Base-by-base conservation (phyloP, 768 basidiomycete species). In the Lactifluus subvellereus region DNA sequence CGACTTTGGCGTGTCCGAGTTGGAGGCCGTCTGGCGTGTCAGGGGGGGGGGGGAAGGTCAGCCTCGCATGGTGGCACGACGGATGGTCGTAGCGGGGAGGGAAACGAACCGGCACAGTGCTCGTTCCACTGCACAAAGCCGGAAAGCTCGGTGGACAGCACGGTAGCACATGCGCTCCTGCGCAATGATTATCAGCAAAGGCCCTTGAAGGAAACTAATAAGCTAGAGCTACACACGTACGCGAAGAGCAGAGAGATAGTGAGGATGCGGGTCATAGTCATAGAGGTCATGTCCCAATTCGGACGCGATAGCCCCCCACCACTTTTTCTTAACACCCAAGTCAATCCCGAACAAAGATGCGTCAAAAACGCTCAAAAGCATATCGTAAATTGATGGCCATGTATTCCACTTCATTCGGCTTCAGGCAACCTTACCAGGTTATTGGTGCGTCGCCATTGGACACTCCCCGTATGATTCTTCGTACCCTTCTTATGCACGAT, bases 301-400 rank as follows among this genome's bases (percentile, higher is more conserved):
- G 62, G 64, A 42, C 45, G 42, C 22, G 32, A 49, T 40, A 4
- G 6, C 37, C 32, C 32, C 33, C 3, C 27, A 27, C 27, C 22
- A 13, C 35, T 18, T 27, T 27, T 49, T 14, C 33, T 14, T 40
- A 4, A 52, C 22, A 1, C 18, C 6, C 51, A 54, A 10, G 35
- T 6, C 10, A 5, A 3, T 45, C 45, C 22, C 1, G 20, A 42
- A 32, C 6, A 22, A 73, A 68, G 42, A 99, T 99, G 97, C 81
- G 94, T 59, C 93, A 97, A 77, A 97, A 92, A 76, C 82, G 97
- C 72, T 93, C 94, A 32, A 99, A 99, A 75, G 84, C 87, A 0
- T 98, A 98, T 76, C 84, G 88, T 67, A 94, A 94, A 72, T 88
- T 96, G 57, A 98, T 99, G 95, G 81, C 85, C 16, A 77, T 95